Conservation (phyloP, 768 basidiomycete species). For the Lactarius sp. region DNA sequence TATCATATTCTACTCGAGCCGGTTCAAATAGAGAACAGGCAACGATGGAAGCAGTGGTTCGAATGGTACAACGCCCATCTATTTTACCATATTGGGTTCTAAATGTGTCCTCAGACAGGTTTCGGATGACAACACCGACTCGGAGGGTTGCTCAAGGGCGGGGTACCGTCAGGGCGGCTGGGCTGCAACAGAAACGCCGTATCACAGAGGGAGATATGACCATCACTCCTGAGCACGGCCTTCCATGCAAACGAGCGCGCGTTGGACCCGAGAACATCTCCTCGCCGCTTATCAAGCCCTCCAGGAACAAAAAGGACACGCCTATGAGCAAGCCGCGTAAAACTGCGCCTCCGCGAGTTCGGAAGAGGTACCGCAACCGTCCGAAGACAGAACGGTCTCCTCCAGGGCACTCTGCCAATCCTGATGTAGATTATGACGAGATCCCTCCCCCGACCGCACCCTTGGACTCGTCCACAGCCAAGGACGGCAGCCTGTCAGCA, state of each 20-base stretch:
- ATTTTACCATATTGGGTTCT: background rate
- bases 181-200: background rate
- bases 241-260: slow-evolving; percentile 10
- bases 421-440: slow-evolving; percentile 24
- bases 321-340: background rate
- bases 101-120: background rate
- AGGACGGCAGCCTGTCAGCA: background rate
- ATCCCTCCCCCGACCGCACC: slow-evolving; percentile 14
- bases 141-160: background rate
- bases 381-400: slow-evolving; percentile 12
- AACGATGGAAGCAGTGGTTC: background rate
- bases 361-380: slow-evolving; percentile 21
- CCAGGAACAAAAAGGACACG: slow-evolving; percentile 4
- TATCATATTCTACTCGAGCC: background rate
- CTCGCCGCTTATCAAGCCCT: background rate
- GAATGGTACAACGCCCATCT: background rate
- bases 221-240: background rate
- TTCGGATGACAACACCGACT: background rate
- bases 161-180: background rate
- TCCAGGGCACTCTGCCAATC: background rate
- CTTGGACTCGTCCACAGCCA: background rate
- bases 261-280: slow-evolving; percentile 2
- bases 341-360: background rate
- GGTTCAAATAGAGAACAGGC: slow-evolving; percentile 1
- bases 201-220: background rate